These are phyloP conservation scores for Schwanniomyces occidentalis DNA, from an alignment of 805 yeast species.

Conservation along the genomic window DNA sequence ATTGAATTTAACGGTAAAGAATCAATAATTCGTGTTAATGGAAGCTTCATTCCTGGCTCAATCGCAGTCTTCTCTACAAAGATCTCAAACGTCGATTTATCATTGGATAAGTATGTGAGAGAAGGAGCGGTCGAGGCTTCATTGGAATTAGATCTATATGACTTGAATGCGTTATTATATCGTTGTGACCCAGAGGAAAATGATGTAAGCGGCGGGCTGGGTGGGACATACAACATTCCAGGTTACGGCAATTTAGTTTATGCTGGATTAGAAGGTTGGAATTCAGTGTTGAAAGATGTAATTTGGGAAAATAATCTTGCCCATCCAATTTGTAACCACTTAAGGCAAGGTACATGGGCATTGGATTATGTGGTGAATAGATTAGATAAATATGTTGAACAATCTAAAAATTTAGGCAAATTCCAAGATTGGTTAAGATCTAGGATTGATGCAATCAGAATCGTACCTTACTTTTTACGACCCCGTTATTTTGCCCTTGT, in stretches of 20 bases:
- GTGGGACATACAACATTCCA: slow-evolving; percentile 78
- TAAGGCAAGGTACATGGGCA: slow-evolving; percentile 88
- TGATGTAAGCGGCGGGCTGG: slow-evolving; percentile 69
- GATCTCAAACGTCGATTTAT: slow-evolving; percentile 63
- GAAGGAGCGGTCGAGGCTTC: slow-evolving; percentile 80
- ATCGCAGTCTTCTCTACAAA: slow-evolving; percentile 79
- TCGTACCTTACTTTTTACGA: slow-evolving; percentile 73
- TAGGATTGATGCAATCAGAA: slow-evolving; percentile 61
- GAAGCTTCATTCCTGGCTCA: slow-evolving; percentile 81
- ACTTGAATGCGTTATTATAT: slow-evolving; percentile 73
- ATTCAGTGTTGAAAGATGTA: slow-evolving; percentile 60
- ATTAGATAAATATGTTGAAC: slow-evolving; percentile 51
- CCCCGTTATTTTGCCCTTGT: slow-evolving; percentile 87
- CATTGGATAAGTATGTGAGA: slow-evolving; percentile 65
- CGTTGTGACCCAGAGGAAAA: slow-evolving; percentile 85
- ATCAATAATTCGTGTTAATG: slow-evolving; percentile 59
- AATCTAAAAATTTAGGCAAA: slow-evolving; percentile 48
- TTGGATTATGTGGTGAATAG: slow-evolving; percentile 71
- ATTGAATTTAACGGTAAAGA: slow-evolving; percentile 47
- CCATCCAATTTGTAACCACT: slow-evolving; percentile 78
- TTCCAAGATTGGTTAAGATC: slow-evolving; percentile 69
- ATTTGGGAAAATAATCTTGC: slow-evolving; percentile 74
- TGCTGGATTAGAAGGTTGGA: slow-evolving; percentile 95
- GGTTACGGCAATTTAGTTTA: slow-evolving; percentile 70
- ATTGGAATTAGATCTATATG: slow-evolving; percentile 55